Conservation (phyloP, 2,329 filamentous ascomycete species). For the Geoglossum cookeanum region DNA sequence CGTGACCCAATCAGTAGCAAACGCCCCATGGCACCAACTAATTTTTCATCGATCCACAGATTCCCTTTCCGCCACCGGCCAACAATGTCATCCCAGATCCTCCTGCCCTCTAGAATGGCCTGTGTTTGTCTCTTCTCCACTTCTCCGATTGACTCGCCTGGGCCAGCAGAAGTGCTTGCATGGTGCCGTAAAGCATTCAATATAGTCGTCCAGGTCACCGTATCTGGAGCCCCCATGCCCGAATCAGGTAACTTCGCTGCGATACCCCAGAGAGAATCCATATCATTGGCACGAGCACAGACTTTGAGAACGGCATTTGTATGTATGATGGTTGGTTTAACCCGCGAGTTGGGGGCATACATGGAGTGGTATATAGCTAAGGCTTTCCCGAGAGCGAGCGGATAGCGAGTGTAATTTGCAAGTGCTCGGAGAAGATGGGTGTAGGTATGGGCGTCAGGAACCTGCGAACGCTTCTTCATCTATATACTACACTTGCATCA, state of each 20-base stretch:
- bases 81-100: constrained; percentile 66
- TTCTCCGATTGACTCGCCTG: constrained; percentile 16
- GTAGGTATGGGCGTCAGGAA: constrained; percentile 66
- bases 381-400: constrained; percentile 46
- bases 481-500: constrained; percentile 16
- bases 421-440: constrained; percentile 67
- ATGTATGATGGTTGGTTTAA: constrained; percentile 62
- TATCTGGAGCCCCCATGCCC: constrained; percentile 44
- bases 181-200: constrained; percentile 50
- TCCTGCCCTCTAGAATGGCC: constrained; percentile 45
- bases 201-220: constrained; percentile 63
- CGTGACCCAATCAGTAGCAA: constrained; percentile 47
- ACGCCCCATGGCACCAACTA: constrained; percentile 67
- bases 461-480: constrained; percentile 89
- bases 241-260: constrained; percentile 49
- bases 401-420: constrained; percentile 36
- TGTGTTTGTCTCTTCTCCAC: constrained; percentile 18
- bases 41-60: constrained; percentile 53
- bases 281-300: constrained; percentile 52
- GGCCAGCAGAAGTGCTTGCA: constrained; percentile 11
- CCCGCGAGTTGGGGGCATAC: constrained; percentile 37
- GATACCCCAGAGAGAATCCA: constrained; percentile 66
- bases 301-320: constrained; percentile 76
- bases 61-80: constrained; percentile 54
- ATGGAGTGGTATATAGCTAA: constrained; percentile 63